phyloP scores from a whole-genome alignment of 2,329 filamentous ascomycete species.

The Thermochaetoides dissita region DNA sequence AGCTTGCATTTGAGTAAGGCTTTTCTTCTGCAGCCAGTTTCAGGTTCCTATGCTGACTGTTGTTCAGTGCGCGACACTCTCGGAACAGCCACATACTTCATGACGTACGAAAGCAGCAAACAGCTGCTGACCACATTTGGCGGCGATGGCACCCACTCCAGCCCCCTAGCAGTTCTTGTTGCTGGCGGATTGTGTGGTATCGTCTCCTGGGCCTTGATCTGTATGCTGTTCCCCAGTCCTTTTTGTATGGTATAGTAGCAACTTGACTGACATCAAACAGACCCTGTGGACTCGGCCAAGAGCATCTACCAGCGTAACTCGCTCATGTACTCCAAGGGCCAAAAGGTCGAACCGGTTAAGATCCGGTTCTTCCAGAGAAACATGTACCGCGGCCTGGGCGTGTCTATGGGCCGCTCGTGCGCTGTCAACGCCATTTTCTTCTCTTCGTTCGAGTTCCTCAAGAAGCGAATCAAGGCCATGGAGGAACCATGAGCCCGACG shows the following conservation, averaged over 20 bases:
- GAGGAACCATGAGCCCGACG: slow-evolving; percentile 23
- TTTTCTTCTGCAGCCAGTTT: neutral
- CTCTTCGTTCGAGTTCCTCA: slow-evolving; percentile 72
- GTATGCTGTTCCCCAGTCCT: slow-evolving; percentile 30
- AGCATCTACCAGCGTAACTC: slow-evolving; percentile 76
- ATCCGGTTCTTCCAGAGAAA: slow-evolving; percentile 64
- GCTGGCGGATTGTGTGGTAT: slow-evolving; percentile 72
- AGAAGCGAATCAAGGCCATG: slow-evolving; percentile 48
- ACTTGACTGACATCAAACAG: slow-evolving; percentile 20
- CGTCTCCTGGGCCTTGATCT: slow-evolving; percentile 66
- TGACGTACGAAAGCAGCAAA: slow-evolving; percentile 78
- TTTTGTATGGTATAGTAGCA: neutral
- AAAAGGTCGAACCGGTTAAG: slow-evolving; percentile 52
- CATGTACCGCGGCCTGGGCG: slow-evolving; percentile 72
- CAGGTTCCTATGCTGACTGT: neutral
- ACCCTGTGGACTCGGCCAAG: slow-evolving; percentile 69
- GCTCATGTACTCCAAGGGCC: slow-evolving; percentile 52
- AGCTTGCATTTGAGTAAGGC: slow-evolving; percentile 60
- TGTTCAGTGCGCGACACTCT: slow-evolving; percentile 61
- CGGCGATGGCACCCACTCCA: slow-evolving; percentile 58
- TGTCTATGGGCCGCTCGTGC: slow-evolving; percentile 71
- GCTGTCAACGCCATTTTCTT: slow-evolving; percentile 84
- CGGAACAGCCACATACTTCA: slow-evolving; percentile 75
- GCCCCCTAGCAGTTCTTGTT: slow-evolving; percentile 62
- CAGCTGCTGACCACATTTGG: slow-evolving; percentile 64